A percentile compares a stretch with the other conserved stretches of the same genome.
Evolutionary conservation across 768 basidiomycete genomes (phyloP).

Genomic region (Termitomyces sp.): DNA sequence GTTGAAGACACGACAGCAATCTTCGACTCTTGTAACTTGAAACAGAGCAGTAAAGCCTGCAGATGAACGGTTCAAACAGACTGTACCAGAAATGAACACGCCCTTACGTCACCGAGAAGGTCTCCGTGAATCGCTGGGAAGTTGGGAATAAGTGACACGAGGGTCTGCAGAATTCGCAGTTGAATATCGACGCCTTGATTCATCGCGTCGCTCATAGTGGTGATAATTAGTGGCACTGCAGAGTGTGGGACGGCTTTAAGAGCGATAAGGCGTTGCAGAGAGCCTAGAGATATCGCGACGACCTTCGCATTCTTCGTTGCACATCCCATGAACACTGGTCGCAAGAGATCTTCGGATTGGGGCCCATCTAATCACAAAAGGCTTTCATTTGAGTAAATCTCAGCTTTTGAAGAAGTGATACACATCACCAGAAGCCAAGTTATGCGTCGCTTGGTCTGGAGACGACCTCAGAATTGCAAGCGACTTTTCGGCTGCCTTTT

Average conservation of each 20-base stretch:
- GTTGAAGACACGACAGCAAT: conserved; percentile 97
- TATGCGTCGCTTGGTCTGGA: conserved; percentile 73
- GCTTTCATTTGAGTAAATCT: not conserved
- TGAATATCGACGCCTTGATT: conserved; percentile 97
- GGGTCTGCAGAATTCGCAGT: conserved; percentile 87
- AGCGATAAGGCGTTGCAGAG: conserved; percentile 85
- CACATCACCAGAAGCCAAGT: conserved; percentile 79
- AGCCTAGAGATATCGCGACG: conserved; percentile 87
- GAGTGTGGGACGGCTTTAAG: conserved; percentile 82
- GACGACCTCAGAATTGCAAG: conserved; percentile 76
- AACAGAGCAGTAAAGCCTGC: conserved; percentile 89
- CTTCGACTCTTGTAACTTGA: conserved; percentile 92
- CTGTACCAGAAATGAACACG: not conserved
- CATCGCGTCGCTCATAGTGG: conserved; percentile 83
- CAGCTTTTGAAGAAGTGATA: conserved; percentile 12
- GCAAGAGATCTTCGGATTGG: conserved; percentile 76
- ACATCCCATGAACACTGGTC: conserved; percentile 92
- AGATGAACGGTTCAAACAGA: not conserved
- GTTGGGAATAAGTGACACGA: conserved; percentile 88
- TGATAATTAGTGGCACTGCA: conserved; percentile 75
- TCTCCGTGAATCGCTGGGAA: conserved; percentile 79
- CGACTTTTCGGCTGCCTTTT: conserved; percentile 83
- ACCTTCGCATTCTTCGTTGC: conserved; percentile 93
- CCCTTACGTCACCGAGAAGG: conserved; percentile 74
- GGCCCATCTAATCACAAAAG: conserved; percentile 53